Conservation (phyloP, 441 rosid genomes). For the Erodium texanum region DNA sequence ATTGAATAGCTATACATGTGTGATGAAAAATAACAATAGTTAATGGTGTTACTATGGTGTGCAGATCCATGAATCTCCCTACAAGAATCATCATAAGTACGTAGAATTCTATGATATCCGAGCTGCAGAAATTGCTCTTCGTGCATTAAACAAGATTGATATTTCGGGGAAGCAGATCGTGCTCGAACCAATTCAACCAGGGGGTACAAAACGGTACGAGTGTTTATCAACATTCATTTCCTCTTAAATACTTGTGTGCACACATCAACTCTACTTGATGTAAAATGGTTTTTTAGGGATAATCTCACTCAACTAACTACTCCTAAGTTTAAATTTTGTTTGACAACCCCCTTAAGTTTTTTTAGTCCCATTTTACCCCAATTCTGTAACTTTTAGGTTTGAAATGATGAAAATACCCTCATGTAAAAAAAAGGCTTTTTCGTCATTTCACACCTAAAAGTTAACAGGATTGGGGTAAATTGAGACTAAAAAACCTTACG, state of each 20-base stretch:
- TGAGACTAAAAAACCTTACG: too few species aligned
- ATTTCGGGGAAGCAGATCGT: constrained; percentile 56
- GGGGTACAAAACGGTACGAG: constrained; percentile 34
- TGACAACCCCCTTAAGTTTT: too few species aligned
- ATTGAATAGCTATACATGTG: constrained; percentile 15
- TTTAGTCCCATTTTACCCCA: too few species aligned
- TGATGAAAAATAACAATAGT: not conserved
- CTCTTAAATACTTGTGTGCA: too few species aligned
- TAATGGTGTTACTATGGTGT: constrained; percentile 15
- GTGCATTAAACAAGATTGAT: constrained; percentile 39
- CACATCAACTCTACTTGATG: not conserved
- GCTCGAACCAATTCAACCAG: constrained; percentile 39
- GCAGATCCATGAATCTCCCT: constrained; percentile 43
- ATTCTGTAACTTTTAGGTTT: too few species aligned
- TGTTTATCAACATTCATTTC: not conserved
- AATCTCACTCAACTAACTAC: too few species aligned
- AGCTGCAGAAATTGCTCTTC: constrained; percentile 57
- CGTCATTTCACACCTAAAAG: too few species aligned
- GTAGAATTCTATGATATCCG: constrained; percentile 55
- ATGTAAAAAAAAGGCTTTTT: too few species aligned
- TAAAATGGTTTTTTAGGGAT: too few species aligned
- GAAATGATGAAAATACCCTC: too few species aligned
- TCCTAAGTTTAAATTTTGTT: too few species aligned
- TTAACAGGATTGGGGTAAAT: too few species aligned
- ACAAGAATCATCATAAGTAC: constrained; percentile 38